Base-by-base conservation (phyloP, 164 flowering plant species). In the Nymphaea colorata region DNA sequence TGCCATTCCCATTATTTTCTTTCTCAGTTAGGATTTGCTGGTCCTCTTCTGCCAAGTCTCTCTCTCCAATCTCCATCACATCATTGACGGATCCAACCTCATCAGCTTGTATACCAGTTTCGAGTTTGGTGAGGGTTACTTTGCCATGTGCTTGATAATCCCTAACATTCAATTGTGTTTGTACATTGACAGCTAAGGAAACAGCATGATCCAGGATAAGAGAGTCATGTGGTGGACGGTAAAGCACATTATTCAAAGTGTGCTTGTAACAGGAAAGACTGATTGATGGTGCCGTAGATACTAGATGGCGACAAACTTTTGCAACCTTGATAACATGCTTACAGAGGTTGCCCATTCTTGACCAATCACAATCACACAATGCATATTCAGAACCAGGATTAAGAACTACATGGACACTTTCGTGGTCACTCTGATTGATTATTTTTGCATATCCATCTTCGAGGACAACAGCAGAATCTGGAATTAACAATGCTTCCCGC, bases 141-240 rank as follows among this genome's bases (percentile, higher is more conserved):
- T 61, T 66, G 67, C 70, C 11, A 55, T 78, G 73, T 63, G 71
- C 76, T 4, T 60, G 51, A 75, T 71, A 71, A 66, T 77, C 57
- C 57, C 79, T 66, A 25, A 74, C 45, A 67, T 78, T 73, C 72
- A 95, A 73, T 74, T 83, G 92, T 73, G 62, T 77, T 74, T 85
- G 87, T 3, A 87, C 84, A 76, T 70, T 82, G 10, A 87, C 80
- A 43, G 96, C 89, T 51, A 92, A 70, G 70, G 96, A 83, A 80
- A 85, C 82, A 42, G 93, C 98, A 76, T 92, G 88, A 83, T 95
- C 99, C 47, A 92, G 91, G 65, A 86, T 78, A 75, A 92, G 79
- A 64, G 96, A 90, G 83, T 95, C 96, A 67, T 77, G 78, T 0
- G 90, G 94, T 68, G 96, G 85, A 73, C 90, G 84, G 62, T 75